A percentile compares a stretch with the other conserved stretches of the same genome.
Conservation (phyloP, 2,329 filamentous ascomycete species). For the Penicillium glabrum region DNA sequence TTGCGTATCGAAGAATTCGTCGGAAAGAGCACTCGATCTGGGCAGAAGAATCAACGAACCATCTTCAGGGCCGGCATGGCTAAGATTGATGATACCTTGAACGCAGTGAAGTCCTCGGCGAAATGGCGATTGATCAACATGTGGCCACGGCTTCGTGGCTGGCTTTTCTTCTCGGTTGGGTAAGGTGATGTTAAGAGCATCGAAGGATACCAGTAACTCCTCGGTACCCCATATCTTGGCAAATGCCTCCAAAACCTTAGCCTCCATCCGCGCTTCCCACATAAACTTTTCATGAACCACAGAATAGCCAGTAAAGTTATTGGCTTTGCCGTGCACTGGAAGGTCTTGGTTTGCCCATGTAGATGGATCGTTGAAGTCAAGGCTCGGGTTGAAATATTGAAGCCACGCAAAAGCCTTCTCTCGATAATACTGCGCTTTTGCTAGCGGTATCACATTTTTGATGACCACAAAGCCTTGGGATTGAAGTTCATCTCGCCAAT, state of each 20-base stretch:
- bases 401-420: constrained; percentile 22
- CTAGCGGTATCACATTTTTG: constrained; percentile 15
- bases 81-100: constrained; percentile 22
- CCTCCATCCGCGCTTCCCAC: constrained; percentile 22
- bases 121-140: constrained; percentile 32
- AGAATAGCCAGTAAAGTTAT: constrained; percentile 17
- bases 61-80: constrained; percentile 20
- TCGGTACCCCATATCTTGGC: constrained; percentile 21
- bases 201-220: constrained; percentile 20
- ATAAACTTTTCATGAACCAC: constrained; percentile 23
- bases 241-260: constrained; percentile 18
- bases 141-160: constrained; percentile 24
- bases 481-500: constrained; percentile 20
- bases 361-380: constrained; percentile 15
- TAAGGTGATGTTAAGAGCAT: constrained; percentile 20
- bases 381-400: constrained; percentile 9
- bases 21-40: constrained; percentile 23
- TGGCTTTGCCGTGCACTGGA: constrained; percentile 14
- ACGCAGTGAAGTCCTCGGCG: constrained; percentile 29
- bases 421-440: constrained; percentile 18
- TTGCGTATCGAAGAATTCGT: constrained; percentile 33
- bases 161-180: constrained; percentile 18
- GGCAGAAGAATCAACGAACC: constrained; percentile 18
- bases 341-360: constrained; percentile 18
- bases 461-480: constrained; percentile 16